Conservation (phyloP, 2,329 filamentous ascomycete species). For the Fusarium anguioides region DNA sequence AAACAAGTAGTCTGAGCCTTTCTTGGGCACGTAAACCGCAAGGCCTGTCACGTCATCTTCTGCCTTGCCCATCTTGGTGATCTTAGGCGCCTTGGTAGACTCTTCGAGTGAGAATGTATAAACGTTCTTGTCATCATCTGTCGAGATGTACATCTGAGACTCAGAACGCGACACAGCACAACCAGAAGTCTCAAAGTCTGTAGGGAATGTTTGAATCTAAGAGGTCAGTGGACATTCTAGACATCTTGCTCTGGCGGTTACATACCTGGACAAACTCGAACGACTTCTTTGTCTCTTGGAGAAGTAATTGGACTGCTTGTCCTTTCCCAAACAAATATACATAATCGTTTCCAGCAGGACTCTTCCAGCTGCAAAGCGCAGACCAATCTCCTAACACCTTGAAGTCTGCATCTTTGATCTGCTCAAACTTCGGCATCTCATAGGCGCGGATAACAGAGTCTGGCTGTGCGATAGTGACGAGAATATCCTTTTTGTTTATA, state of each 20-base stretch:
- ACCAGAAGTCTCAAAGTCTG: constrained; percentile 55
- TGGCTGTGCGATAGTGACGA: constrained; percentile 56
- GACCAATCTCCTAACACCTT: constrained; percentile 60
- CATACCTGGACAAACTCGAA: constrained; percentile 54
- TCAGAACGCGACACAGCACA: constrained; percentile 54
- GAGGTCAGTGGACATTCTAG: neutral
- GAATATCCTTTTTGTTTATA: constrained; percentile 51
- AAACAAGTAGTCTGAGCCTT: constrained; percentile 56
- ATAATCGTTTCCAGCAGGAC: constrained; percentile 55
- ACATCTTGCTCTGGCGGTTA: fast-evolving
- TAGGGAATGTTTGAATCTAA: constrained; percentile 56
- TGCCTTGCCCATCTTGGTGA: constrained; percentile 52
- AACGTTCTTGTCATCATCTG: constrained; percentile 52
- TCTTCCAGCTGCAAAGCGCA: constrained; percentile 59
- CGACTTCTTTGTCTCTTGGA: constrained; percentile 45
- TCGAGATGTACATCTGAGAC: constrained; percentile 54
- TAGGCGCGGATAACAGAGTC: constrained; percentile 57
- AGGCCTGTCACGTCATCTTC: constrained; percentile 55
- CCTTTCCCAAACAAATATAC: constrained; percentile 59
- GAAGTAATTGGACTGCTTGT: constrained; percentile 52
- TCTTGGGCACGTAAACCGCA: constrained; percentile 52
- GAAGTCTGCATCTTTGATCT: constrained; percentile 48
- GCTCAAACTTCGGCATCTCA: constrained; percentile 48
- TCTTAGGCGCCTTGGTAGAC: constrained; percentile 50
- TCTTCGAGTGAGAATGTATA: constrained; percentile 56